Evolutionary conservation across 805 yeast species (phyloP).

Genomic region (Tetrapisispora nanseiensis): DNA sequence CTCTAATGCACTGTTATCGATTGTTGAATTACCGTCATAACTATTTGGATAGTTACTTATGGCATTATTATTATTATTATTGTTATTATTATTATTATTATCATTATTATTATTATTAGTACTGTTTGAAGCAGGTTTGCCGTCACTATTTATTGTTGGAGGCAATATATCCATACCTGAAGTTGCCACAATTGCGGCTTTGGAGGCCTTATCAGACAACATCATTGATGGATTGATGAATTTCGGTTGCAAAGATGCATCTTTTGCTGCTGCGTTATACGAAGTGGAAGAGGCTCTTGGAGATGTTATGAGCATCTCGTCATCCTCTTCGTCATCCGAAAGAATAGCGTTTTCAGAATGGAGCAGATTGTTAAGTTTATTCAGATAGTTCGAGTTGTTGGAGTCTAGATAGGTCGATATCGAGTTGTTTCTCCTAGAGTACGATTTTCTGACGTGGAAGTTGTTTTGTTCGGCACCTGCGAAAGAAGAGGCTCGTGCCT

Average conservation of each 20-base stretch:
- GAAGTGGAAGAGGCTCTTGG: conserved; percentile 3
- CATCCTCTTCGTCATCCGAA: conserved; percentile 11
- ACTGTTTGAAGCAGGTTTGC: no score
- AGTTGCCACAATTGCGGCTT: conserved; percentile 22
- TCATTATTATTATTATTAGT: not conserved
- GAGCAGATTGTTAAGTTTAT: not conserved
- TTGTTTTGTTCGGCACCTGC: not conserved
- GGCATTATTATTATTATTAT: not conserved
- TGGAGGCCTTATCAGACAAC: conserved; percentile 20
- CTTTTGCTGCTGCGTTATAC: not conserved
- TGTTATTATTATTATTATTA: not conserved
- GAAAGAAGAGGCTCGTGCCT: not conserved
- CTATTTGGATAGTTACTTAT: no score
- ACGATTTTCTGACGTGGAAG: not conserved
- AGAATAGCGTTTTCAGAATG: conserved; percentile 9
- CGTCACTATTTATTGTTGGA: not conserved
- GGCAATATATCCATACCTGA: conserved; percentile 10
- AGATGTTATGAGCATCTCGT: conserved; percentile 9
- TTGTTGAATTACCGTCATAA: no score
- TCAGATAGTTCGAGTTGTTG: not conserved
- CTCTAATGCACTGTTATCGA: not conserved
- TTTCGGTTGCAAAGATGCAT: conserved; percentile 4
- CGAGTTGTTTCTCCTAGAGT: not conserved
- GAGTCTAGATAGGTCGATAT: not conserved
- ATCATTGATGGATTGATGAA: conserved; percentile 26